Base-by-base conservation (phyloP, 352 stramenopile species). In the Globisporangium cylindrosporum region DNA sequence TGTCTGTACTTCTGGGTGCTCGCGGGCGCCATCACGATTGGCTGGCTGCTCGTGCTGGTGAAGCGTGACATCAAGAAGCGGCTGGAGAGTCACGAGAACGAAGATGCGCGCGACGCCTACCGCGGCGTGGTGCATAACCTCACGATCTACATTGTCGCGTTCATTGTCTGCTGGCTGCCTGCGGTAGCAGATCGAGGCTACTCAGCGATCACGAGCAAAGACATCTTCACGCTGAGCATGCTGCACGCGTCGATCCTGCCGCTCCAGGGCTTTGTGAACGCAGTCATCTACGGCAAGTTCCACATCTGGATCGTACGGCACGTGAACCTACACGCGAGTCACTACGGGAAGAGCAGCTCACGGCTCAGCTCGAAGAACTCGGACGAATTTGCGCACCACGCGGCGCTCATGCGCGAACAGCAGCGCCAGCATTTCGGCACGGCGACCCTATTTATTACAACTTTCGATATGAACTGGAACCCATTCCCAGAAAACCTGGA, bases 281-380 rank as follows among this genome's bases (percentile, higher is more conserved):
- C 88, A 3, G 80, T 94, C 4, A 94, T 95, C 49, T 95, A 95
- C 67, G 88, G 86, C 55, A 93, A 93, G 62, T 92, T 94, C 66
- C 86, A 94, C 69, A 78, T 90, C 36, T 94, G 83, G 81, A 78
- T 94, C 20, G 83, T 83, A 0, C 86, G 86, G 0, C 81, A 92
- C 59, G 76, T 89, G 3, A 71, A 86, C 5, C 66, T 74, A 8
- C 74, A 75, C 0, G 81, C 76, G 75, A 60, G 66, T 9, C 69
- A 74, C 46, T 80, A 71, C 22, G 69, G 61, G 8, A 59, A 70
- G 15, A 70, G 66, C 3, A 78, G 67, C n/a, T 79, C 71, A 8
- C 74, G 56, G 0, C 77, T 81, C 41, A 82, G 77, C 59, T 77
- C 67, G 53, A 87, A 86, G 54, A 69, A 78, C 9, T 84, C 69